Evolutionary conservation across 1,284 basidiomycete genomes (phyloP).

Genomic region (Peniophora sp.): DNA sequence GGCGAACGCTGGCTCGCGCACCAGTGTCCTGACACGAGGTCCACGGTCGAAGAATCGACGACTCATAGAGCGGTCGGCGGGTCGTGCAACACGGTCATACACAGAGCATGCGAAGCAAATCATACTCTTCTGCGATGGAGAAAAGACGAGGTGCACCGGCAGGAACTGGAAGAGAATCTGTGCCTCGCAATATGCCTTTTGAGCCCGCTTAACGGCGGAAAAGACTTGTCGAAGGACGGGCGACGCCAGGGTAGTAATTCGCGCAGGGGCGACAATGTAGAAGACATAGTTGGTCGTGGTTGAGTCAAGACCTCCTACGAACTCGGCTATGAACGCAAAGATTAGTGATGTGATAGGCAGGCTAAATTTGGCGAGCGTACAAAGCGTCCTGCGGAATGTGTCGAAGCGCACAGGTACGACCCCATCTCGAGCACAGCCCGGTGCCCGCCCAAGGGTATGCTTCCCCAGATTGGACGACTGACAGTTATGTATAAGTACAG

Average conservation of each 20-base stretch:
- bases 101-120: slow-evolving; percentile 49
- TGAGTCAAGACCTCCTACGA: slow-evolving; percentile 38
- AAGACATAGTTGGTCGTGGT: slow-evolving; percentile 42
- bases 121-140: slow-evolving; percentile 32
- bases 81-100: slow-evolving; percentile 61
- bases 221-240: slow-evolving; percentile 58
- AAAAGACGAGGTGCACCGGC: slow-evolving; percentile 48
- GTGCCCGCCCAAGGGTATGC: slow-evolving; percentile 42
- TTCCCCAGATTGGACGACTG: slow-evolving; percentile 57
- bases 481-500: slow-evolving; percentile 1
- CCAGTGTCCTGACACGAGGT: slow-evolving; percentile 34
- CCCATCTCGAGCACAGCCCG: slow-evolving; percentile 39
- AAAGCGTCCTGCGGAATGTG: slow-evolving; percentile 53
- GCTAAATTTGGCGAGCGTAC: slow-evolving; percentile 32
- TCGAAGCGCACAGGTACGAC: slow-evolving; percentile 57
- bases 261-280: slow-evolving; percentile 58
- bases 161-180: slow-evolving; percentile 60
- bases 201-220: slow-evolving; percentile 46
- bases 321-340: slow-evolving; percentile 30
- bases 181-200: slow-evolving; percentile 34
- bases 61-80: slow-evolving; percentile 52
- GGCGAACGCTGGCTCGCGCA: slow-evolving; percentile 59
- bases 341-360: neutral
- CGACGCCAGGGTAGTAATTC: slow-evolving; percentile 49
- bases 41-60: slow-evolving; percentile 36